phyloP scores from a whole-genome alignment of 1,284 basidiomycete genomes.

The Heterobasidion occidentale region DNA sequence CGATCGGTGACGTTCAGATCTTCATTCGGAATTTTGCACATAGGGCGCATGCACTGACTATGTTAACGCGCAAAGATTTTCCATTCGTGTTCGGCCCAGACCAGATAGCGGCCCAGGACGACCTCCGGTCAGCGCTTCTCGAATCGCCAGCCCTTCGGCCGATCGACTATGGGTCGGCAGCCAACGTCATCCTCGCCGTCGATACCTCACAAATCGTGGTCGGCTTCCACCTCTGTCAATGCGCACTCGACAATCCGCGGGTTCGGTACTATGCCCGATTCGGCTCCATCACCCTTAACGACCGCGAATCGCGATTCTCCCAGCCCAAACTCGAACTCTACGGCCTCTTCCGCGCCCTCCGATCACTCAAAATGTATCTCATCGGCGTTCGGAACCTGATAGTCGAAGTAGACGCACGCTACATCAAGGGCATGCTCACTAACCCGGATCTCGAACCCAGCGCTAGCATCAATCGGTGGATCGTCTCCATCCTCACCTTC shows the following conservation, averaged over 20 bases:
- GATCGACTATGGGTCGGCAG: constrained; percentile 21
- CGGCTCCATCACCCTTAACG: constrained; percentile 27
- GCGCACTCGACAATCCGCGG: constrained; percentile 10
- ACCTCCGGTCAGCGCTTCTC: constrained; percentile 13
- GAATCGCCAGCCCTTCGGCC: constrained; percentile 15
- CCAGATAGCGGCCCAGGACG: constrained; percentile 10
- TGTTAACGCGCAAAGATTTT: constrained; percentile 9
- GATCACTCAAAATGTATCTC: constrained; percentile 18
- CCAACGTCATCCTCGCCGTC: constrained; percentile 21
- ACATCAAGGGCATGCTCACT: constrained; percentile 3
- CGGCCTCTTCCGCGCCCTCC: constrained; percentile 26
- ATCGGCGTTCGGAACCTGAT: constrained; percentile 25
- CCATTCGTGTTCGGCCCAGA: constrained; percentile 12
- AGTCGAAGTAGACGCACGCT: constrained; percentile 23
- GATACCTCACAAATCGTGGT: constrained; percentile 25
- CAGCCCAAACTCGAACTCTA: constrained; percentile 34
- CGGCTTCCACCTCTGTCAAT: constrained; percentile 22
- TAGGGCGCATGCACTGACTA: constrained; percentile 6
- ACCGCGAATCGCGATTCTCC: constrained; percentile 26
- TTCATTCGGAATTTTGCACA: constrained; percentile 16
- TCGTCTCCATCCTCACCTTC: constrained; percentile 27
- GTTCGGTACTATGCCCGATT: constrained; percentile 6
- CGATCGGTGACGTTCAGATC: constrained; percentile 11
- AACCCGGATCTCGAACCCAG: constrained; percentile 24
- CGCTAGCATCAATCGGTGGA: constrained; percentile 32